Percentiles rank a stretch among this genome's conserved stretches.
These are phyloP conservation scores for Wickerhamomyces sp. DNA, from an alignment of 1,139 yeast genomes.

Conservation along the genomic window DNA sequence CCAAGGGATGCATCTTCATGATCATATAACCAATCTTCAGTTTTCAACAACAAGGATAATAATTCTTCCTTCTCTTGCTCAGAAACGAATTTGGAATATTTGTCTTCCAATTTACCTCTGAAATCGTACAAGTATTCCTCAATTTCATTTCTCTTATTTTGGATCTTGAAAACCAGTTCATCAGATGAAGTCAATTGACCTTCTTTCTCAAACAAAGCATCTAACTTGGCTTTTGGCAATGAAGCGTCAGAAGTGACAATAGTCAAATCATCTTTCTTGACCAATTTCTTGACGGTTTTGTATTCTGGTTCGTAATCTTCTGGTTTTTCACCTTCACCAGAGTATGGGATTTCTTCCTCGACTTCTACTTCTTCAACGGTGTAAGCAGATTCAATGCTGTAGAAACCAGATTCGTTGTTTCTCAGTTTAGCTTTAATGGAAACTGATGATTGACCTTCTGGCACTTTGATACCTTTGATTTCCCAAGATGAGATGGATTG, in stretches of 20 bases:
- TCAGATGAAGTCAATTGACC: slow-evolving; percentile 81
- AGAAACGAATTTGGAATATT: slow-evolving; percentile 82
- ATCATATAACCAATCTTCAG: slow-evolving; percentile 98
- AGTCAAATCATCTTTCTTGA: slow-evolving; percentile 78
- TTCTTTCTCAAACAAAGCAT: slow-evolving; percentile 72
- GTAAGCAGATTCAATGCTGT: slow-evolving; percentile 90
- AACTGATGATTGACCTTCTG: slow-evolving; percentile 70
- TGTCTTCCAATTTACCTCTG: slow-evolving; percentile 95
- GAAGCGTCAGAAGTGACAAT: slow-evolving; percentile 60
- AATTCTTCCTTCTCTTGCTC: slow-evolving; percentile 85
- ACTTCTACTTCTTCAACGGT: slow-evolving; percentile 89
- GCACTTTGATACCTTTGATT: slow-evolving; percentile 77
- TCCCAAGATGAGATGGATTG: slow-evolving; percentile 79
- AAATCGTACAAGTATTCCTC: slow-evolving; percentile 98
- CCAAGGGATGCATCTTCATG: slow-evolving; percentile 97
- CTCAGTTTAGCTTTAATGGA: slow-evolving; percentile 92
- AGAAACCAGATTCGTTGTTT: slow-evolving; percentile 95
- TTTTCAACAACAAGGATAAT: slow-evolving; percentile 64
- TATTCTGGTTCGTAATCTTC: slow-evolving; percentile 75
- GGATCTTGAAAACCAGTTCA: slow-evolving; percentile 96
- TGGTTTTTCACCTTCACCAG: slow-evolving; percentile 70
- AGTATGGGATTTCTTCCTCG: slow-evolving; percentile 74
- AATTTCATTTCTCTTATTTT: slow-evolving; percentile 95
- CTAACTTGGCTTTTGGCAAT: slow-evolving; percentile 53
- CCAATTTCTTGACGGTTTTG: slow-evolving; percentile 87